These are phyloP conservation scores for Coniella lustricola DNA, from an alignment of 2,329 filamentous ascomycete genomes.

Conservation along the genomic window DNA sequence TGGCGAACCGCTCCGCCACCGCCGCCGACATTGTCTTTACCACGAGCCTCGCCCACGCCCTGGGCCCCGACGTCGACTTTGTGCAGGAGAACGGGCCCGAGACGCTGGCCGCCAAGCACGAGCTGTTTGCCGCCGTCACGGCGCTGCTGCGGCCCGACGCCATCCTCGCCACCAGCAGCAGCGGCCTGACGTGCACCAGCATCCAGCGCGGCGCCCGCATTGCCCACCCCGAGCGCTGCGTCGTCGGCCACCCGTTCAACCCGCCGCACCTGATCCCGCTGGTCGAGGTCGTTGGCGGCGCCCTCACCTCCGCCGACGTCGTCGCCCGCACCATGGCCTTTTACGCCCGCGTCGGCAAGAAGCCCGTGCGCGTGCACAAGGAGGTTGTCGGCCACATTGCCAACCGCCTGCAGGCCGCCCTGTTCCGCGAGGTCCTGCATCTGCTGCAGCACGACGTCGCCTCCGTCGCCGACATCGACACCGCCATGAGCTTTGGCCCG, in stretches of 20 bases:
- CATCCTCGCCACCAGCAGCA: slow-evolving; percentile 34
- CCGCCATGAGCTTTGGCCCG: slow-evolving; percentile 17
- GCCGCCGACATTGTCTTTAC: slow-evolving; percentile 12
- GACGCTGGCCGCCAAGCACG: slow-evolving; percentile 30
- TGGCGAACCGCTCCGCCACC: slow-evolving; percentile 13
- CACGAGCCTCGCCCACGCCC: slow-evolving; percentile 7
- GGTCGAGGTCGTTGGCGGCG: slow-evolving; percentile 36
- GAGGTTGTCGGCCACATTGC: slow-evolving; percentile 37
- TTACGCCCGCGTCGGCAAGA: slow-evolving; percentile 33
- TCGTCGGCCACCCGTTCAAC: slow-evolving; percentile 42
- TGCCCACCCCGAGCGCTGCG: slow-evolving; percentile 21
- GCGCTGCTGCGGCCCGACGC: slow-evolving; percentile 22
- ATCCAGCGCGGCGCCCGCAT: slow-evolving; percentile 19
- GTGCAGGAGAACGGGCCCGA: slow-evolving; percentile 36
- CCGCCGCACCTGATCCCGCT: slow-evolving; percentile 41
- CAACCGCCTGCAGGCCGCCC: slow-evolving; percentile 36
- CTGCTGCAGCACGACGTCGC: slow-evolving; percentile 18
- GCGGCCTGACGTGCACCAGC: slow-evolving; percentile 28
- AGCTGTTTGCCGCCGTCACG: slow-evolving; percentile 29
- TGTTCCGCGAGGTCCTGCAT: slow-evolving; percentile 26
- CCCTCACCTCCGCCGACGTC: slow-evolving; percentile 21
- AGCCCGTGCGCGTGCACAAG: slow-evolving; percentile 31
- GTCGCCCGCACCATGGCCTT: slow-evolving; percentile 28
- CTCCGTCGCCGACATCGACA: slow-evolving; percentile 16
- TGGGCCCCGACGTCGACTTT: slow-evolving; percentile 23